Base-by-base conservation (phyloP, 768 basidiomycete genomes). In the Lyophyllum shimeji region DNA sequence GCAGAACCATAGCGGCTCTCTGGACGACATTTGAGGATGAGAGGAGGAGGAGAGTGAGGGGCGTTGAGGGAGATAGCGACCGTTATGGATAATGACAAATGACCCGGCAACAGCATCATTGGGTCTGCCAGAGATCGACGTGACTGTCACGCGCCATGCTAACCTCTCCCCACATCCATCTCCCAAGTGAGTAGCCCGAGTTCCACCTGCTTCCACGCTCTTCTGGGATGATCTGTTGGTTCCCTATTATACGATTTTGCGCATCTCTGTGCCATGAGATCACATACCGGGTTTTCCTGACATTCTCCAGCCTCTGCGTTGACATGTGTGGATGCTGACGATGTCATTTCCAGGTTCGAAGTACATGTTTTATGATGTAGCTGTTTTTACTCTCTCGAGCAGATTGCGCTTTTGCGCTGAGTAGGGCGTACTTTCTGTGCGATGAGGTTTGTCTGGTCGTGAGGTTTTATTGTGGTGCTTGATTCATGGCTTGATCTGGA, bases 1-100 rank as follows among this genome's bases (percentile, higher is more conserved):
- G 60, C 90, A 92, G 63, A 75, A 91, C 90, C 90, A 93, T 63
- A 90, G 67, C 3, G 88, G 84, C 59, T 88, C 86, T 69, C 87
- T 77, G 20, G 79, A 76, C 13, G 90, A 85, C 89, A 90, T 90
- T 52, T 47, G 55, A 25, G 53, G 47, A 56, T 45, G 55, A 58
- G 43, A 39, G 40, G 57, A 24, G n/a, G 42, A 18, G 13, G 24
- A 21, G 54, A 45, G 43, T 5, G 29, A 29, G 29, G 29, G 9
- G 9, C 29, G 29, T 29, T 29, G 29, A 9, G 6, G 50, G 25
- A 23, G 21, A 11, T 15, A 15, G n/a, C 29, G 48, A 45, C 39
- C 13, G 15, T 52, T 37, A 51, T 44, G 53, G 42, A 52, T 52
- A 57, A 56, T 61, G 55, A 62, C 62, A 63, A 51, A 44, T 49